Percentiles rank a stretch among this genome's conserved stretches.
Conservation (phyloP, 2,329 filamentous ascomycete genomes). For the Bipolaris oryzae region DNA sequence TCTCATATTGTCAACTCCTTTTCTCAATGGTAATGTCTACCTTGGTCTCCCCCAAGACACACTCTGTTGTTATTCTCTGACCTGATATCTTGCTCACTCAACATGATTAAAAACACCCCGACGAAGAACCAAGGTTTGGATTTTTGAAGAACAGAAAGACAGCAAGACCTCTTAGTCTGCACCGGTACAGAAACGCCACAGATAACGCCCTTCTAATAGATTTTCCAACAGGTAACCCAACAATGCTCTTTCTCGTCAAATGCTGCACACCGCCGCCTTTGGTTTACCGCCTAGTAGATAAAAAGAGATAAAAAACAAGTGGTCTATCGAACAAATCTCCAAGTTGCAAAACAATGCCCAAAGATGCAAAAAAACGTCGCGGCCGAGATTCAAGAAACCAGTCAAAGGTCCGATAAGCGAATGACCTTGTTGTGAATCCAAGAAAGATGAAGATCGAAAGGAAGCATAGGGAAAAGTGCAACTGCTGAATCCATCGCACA, state of each 20-base stretch:
- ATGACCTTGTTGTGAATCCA: not conserved
- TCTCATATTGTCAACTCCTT: no score
- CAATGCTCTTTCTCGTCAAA: not conserved
- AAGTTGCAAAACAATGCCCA: not conserved
- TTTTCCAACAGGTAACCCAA: not conserved
- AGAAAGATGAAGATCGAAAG: not conserved
- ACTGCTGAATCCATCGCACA: not conserved
- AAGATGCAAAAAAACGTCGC: not conserved
- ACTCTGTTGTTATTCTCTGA: not conserved
- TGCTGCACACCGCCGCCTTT: not conserved
- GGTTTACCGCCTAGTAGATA: not conserved
- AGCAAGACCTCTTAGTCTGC: not conserved
- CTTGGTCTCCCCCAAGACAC: no score
- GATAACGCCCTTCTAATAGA: not conserved
- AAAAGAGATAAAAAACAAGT: not conserved
- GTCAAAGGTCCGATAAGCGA: no score
- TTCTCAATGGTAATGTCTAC: no score
- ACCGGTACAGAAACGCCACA: not conserved
- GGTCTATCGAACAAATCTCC: not conserved
- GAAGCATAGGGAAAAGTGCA: not conserved
- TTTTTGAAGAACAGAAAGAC: not conserved
- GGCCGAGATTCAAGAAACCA: not conserved
- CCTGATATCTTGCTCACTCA: not conserved
- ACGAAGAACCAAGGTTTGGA: not conserved
- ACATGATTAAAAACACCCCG: not conserved